Percentiles rank a stretch among this genome's conserved stretches.
phyloP scores from a whole-genome alignment of 164 flowering plant species.

The Liriodendron chinense region DNA sequence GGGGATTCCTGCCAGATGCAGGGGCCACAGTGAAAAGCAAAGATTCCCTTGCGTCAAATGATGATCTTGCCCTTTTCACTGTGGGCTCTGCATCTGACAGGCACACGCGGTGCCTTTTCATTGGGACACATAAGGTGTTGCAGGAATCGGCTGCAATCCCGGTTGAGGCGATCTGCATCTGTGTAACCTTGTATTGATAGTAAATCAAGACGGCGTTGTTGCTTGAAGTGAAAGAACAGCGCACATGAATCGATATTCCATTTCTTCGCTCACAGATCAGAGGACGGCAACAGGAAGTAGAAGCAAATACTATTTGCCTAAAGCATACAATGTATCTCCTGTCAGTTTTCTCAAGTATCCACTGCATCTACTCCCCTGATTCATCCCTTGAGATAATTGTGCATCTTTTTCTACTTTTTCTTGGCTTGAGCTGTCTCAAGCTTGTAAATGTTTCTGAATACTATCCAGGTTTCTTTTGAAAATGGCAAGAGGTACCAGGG shows the following conservation, averaged over 20 bases:
- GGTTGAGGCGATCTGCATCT: too few relatives aligned
- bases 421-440: background rate
- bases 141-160: too few relatives aligned
- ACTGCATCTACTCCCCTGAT: background rate
- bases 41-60: too few relatives aligned
- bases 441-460: background rate
- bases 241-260: background rate
- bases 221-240: too few relatives aligned
- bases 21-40: too few relatives aligned
- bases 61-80: too few relatives aligned
- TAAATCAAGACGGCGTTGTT: too few relatives aligned
- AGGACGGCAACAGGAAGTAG: background rate
- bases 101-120: too few relatives aligned
- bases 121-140: too few relatives aligned
- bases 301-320: background rate
- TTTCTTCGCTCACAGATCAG: background rate
- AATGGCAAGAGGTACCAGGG: slow-evolving; percentile 70
- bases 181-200: too few relatives aligned
- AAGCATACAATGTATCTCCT: background rate
- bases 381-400: background rate
- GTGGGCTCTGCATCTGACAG: too few relatives aligned
- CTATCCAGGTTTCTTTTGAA: slow-evolving; percentile 5
- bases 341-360: background rate
- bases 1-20: too few relatives aligned
- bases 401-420: background rate